Evolutionary conservation across 2,329 filamentous ascomycete genomes (phyloP), one percentile per base, ranked within the genome.

Genomic region (Podosphaera xanthii): DNA sequence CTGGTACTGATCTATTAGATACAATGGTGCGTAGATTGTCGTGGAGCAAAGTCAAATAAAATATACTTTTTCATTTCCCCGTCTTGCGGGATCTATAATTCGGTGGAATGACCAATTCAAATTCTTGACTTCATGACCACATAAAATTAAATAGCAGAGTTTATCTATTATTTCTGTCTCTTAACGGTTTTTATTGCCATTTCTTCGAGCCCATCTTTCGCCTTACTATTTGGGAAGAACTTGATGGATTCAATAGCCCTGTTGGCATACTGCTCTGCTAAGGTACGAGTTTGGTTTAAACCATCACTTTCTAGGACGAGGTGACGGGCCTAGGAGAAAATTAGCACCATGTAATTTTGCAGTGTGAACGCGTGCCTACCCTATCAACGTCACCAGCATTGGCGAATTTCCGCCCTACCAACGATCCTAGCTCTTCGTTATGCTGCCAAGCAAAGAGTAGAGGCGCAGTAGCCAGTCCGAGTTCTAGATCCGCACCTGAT

Each of bases 391-490:
- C 92, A 4, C 92, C 92, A 64, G 88, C 80, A 66, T 79, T 73
- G 53, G 78, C 76, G 70, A 98, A 98, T 72, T 94, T 95, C 71
- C 92, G 82, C 53, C 92, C 92, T 14, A 98, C 92, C 64, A 98
- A 74, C 58, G 81, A 80, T 3, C 92, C 92, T 35, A 98, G 74
- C 71, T 92, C 88, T 33, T 83, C 80, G 67, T 86, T 87, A 64
- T 85, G 80, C 73, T 90, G 90, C 92, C 92, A 98, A 0, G 92
- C 92, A 74, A 97, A 98, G 49, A 98, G 74, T 63, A 98, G 73
- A 14, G 92, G 92, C 10, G 92, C 92, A 10, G 92, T 98, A 50
- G 92, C 92, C 60, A 98, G 77, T 3, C 92, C 92, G 36, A 98
- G 75, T 72, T 97, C 88, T 62, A 98, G 72, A 72, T 98, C 92